These are phyloP conservation scores for Ceratonia siliqua DNA, from an alignment of 306 rosid species.

Conservation along the genomic window DNA sequence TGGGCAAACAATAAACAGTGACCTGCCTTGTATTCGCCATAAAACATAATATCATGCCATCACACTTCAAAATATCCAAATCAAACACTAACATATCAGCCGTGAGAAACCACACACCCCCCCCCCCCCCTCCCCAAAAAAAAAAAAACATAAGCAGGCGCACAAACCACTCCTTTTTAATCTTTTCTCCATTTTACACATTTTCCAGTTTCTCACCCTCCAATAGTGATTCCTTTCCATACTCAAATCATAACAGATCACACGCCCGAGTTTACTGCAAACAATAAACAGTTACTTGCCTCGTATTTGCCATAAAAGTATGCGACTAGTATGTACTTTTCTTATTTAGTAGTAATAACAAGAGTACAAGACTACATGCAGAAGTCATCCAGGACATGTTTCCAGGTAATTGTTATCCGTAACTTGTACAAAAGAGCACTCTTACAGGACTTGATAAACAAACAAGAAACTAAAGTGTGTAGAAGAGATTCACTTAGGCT, in stretches of 20 bases:
- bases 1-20: not conserved
- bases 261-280: not conserved
- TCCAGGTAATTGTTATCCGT: not conserved
- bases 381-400: not conserved
- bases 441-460: not conserved
- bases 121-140: no score
- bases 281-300: not conserved
- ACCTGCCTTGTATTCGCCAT: not conserved
- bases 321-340: not conserved
- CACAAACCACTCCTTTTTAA: no score
- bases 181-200: no score
- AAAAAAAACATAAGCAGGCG: no score
- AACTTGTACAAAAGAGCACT: not conserved
- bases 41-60: no score
- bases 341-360: not conserved
- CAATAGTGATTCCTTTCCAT: not conserved
- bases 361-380: not conserved
- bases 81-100: no score
- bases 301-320: not conserved
- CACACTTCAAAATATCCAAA: no score
- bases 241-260: not conserved
- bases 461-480: not conserved
- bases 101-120: no score
- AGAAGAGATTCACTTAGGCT: conserved; percentile 37
- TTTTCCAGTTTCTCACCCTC: no score